phyloP scores from a whole-genome alignment of 331 rosid genomes.

The Spiraea crenata region DNA sequence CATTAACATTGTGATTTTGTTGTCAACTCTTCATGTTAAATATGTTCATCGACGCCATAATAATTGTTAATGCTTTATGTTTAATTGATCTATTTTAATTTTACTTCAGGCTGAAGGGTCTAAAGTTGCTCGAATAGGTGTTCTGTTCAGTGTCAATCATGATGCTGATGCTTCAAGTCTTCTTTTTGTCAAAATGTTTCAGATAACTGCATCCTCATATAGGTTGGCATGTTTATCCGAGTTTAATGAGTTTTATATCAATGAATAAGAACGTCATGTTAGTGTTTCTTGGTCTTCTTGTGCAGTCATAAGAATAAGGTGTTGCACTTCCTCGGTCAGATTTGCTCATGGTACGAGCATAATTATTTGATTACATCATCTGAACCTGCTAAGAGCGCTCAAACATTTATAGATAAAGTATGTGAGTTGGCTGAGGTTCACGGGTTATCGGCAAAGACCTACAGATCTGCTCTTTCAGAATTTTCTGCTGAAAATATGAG shows the following conservation, averaged over 20 bases:
- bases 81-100: conserved; percentile 8
- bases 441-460: conserved; percentile 68
- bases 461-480: conserved; percentile 45
- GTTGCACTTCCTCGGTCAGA: conserved; percentile 67
- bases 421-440: conserved; percentile 77
- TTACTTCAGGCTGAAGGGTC: conserved; percentile 67
- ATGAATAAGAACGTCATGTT: not conserved
- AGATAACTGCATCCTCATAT: conserved; percentile 60
- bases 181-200: conserved; percentile 66
- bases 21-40: conserved; percentile 13
- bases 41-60: conserved; percentile 18
- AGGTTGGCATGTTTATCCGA: conserved; percentile 55
- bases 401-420: conserved; percentile 56
- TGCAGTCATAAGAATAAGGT: conserved; percentile 80
- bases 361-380: conserved; percentile 46
- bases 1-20: conserved; percentile 14
- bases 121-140: conserved; percentile 69
- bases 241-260: not conserved
- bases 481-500: conserved; percentile 57
- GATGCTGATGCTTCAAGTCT: conserved; percentile 49
- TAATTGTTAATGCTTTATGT: conserved; percentile 4
- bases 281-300: conserved; percentile 19
- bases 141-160: conserved; percentile 61
- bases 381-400: conserved; percentile 42
- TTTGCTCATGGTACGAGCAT: conserved; percentile 67